These are phyloP conservation scores for Babesia bigemina DNA, from an alignment of 169 alveolate species.

Conservation along the genomic window DNA sequence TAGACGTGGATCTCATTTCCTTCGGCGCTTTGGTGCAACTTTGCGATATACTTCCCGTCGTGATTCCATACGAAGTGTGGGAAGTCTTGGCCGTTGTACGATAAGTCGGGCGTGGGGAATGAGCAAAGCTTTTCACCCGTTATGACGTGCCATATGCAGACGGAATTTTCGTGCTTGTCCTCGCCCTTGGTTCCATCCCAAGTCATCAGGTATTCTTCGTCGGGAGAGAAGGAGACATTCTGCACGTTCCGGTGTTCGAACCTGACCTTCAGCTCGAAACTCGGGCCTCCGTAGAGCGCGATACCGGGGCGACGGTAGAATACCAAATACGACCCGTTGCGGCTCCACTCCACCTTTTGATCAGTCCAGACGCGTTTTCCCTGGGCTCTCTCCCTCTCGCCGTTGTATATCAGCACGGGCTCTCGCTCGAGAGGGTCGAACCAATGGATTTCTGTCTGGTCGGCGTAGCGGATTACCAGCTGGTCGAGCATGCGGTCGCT, in stretches of 20 bases:
- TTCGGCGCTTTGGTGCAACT: slow-evolving; percentile 64
- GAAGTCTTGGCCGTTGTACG: slow-evolving; percentile 78
- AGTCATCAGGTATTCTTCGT: slow-evolving; percentile 86
- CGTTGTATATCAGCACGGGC: slow-evolving; percentile 83
- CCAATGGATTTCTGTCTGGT: slow-evolving; percentile 87
- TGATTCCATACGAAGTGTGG: slow-evolving; percentile 86
- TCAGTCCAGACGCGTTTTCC: slow-evolving; percentile 88
- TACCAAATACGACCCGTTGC: slow-evolving; percentile 87
- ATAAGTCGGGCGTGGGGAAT: slow-evolving; percentile 78
- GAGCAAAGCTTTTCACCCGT: slow-evolving; percentile 83
- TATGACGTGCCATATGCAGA: slow-evolving; percentile 86
- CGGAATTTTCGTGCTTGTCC: slow-evolving; percentile 82
- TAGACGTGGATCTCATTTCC: slow-evolving; percentile 73
- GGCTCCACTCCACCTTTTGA: slow-evolving; percentile 89
- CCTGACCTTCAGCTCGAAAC: slow-evolving; percentile 82
- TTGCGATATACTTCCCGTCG: slow-evolving; percentile 85
- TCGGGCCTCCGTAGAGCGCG: slow-evolving; percentile 87
- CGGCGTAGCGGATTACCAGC: slow-evolving; percentile 85
- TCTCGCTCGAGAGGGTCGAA: slow-evolving; percentile 85
- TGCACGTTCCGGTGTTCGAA: slow-evolving; percentile 88
- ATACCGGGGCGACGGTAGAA: slow-evolving; percentile 89
- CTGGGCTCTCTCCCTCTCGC: slow-evolving; percentile 83
- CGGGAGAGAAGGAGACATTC: slow-evolving; percentile 85
- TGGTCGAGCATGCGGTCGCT: slow-evolving; percentile 85
- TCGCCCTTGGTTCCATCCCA: slow-evolving; percentile 89